A percentile compares a stretch with the other conserved stretches of the same genome.
Evolutionary conservation across 192 early-diverging fungal species (phyloP).

Genomic region (Coemansia sp.): DNA sequence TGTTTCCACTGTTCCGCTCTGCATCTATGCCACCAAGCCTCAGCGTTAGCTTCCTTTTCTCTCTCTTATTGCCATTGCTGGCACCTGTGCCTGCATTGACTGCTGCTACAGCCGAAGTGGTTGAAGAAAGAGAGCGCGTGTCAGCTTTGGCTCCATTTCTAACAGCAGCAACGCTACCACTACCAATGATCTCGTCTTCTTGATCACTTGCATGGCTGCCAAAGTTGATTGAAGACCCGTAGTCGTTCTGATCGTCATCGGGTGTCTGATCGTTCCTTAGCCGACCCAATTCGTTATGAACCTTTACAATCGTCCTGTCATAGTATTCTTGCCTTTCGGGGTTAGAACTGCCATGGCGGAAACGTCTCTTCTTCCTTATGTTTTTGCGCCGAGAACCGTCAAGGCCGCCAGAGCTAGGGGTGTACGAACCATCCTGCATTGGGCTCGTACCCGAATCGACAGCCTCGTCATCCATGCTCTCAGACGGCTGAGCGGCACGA

Average conservation of each 20-base stretch:
- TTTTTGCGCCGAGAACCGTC: neutral
- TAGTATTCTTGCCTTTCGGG: constrained; percentile 7
- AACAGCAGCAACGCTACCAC: constrained; percentile 4
- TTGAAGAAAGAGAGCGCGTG: too few relatives aligned
- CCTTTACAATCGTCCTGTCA: neutral
- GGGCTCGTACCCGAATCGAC: neutral
- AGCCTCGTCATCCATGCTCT: constrained; percentile 8
- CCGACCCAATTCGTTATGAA: neutral
- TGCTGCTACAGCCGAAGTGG: too few relatives aligned
- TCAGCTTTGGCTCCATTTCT: too few relatives aligned
- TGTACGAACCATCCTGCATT: too few relatives aligned
- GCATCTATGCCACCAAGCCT: neutral
- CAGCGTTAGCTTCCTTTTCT: neutral
- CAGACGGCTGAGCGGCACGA: constrained; percentile 16
- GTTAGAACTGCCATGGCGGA: constrained; percentile 2
- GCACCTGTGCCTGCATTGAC: too few relatives aligned
- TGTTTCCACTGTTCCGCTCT: neutral
- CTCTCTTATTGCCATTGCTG: too few relatives aligned
- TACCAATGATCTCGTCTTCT: constrained; percentile 1
- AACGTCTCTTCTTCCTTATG: constrained; percentile 8
- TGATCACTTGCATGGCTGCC: neutral
- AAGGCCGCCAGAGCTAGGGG: too few relatives aligned
- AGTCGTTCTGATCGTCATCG: constrained; percentile 12
- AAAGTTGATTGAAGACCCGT: neutral
- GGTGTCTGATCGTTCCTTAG: neutral